Conservation (phyloP, 805 yeast genomes). For the Yamadazyma olivae region DNA sequence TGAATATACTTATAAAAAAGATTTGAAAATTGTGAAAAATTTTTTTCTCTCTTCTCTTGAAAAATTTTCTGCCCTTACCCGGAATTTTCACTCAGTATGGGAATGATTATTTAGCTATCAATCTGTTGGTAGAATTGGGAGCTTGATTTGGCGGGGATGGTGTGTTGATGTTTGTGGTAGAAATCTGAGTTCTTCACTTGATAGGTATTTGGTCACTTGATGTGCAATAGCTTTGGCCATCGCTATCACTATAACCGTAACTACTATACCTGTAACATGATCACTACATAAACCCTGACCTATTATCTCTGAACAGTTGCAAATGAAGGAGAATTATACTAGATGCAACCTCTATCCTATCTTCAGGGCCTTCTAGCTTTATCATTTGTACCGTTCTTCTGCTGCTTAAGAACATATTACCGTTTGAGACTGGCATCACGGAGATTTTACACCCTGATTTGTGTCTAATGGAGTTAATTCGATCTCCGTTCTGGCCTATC, state of each 20-base stretch:
- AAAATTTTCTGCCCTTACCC: slow-evolving; percentile 4
- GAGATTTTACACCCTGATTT: slow-evolving; percentile 20
- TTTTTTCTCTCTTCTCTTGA: slow-evolving; percentile 6
- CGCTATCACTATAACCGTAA: too few species aligned
- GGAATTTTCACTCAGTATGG: too few species aligned
- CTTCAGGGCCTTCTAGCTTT: slow-evolving; percentile 13
- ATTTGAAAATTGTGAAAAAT: slow-evolving; percentile 9
- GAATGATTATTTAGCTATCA: too few species aligned
- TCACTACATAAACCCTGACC: too few species aligned
- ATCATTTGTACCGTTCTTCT: slow-evolving; percentile 16
- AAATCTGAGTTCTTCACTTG: too few species aligned
- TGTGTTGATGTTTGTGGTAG: too few species aligned
- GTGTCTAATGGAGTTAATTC: slow-evolving; percentile 20
- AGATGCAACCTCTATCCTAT: slow-evolving; percentile 15
- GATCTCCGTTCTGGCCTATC: slow-evolving; percentile 23
- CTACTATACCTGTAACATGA: too few species aligned
- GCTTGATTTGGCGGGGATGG: too few species aligned
- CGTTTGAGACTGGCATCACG: slow-evolving; percentile 14
- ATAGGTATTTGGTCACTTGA: too few species aligned
- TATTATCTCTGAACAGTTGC: neutral
- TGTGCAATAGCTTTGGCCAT: too few species aligned
- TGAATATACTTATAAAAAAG: slow-evolving; percentile 3
- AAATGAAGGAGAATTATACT: slow-evolving; percentile 10
- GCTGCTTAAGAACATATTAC: slow-evolving; percentile 7
- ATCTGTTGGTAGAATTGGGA: too few species aligned